These are phyloP conservation scores for Alternaria triticimaculans DNA, from an alignment of 2,329 filamentous ascomycete species.

Conservation along the genomic window DNA sequence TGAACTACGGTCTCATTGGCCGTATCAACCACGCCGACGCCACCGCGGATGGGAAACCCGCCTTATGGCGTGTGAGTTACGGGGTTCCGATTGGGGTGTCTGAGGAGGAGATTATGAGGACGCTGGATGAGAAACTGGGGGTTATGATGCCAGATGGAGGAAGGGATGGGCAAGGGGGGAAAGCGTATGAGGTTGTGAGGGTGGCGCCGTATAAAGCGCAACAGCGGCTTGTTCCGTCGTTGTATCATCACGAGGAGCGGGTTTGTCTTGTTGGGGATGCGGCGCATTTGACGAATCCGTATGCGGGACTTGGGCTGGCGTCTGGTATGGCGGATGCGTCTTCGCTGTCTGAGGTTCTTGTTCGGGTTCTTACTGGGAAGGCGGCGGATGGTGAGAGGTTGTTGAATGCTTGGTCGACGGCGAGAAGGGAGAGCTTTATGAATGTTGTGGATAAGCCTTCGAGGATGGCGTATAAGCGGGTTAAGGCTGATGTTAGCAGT, in stretches of 20 bases:
- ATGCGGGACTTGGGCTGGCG: constrained; percentile 45
- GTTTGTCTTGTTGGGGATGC: constrained; percentile 50
- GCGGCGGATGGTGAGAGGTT: constrained; percentile 30
- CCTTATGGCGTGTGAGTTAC: constrained; percentile 53
- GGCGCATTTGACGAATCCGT: constrained; percentile 50
- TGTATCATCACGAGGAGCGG: constrained; percentile 26
- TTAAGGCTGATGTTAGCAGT: constrained; percentile 33
- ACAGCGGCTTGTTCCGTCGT: constrained; percentile 44
- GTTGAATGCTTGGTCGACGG: constrained; percentile 44
- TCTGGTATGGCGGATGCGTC: constrained; percentile 46
- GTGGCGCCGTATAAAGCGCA: constrained; percentile 53
- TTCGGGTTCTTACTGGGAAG: constrained; percentile 27
- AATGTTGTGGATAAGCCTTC: constrained; percentile 45
- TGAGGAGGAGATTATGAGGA: constrained; percentile 37
- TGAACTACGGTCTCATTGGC: constrained; percentile 49
- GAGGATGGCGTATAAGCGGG: constrained; percentile 35
- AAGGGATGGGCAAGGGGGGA: constrained; percentile 20
- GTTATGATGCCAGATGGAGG: constrained; percentile 38
- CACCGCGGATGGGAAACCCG: constrained; percentile 3
- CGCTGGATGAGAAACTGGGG: constrained; percentile 37
- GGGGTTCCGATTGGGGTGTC: constrained; percentile 43
- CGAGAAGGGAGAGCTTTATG: constrained; percentile 44
- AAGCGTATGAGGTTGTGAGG: constrained; percentile 40
- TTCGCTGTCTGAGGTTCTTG: constrained; percentile 37
- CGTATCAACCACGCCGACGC: constrained; percentile 28